Conservation (phyloP, 306 rosid genomes). For the Trifolium pratense region DNA sequence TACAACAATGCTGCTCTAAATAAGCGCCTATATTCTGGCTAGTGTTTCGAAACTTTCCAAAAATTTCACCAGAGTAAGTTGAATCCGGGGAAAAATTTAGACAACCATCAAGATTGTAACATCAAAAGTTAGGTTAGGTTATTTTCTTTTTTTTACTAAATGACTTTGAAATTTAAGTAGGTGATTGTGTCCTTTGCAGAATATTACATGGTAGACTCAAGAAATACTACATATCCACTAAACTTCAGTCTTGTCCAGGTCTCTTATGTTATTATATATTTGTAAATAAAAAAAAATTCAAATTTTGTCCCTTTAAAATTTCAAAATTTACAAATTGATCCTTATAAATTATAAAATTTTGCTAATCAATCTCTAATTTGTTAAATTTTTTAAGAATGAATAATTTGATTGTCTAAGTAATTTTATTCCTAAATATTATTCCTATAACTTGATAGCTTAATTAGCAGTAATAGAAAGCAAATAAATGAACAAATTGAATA, state of each 20-base stretch:
- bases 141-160: background rate
- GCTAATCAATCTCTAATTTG: too few relatives aligned
- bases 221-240: background rate
- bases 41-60: conserved; percentile 4
- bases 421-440: too few relatives aligned
- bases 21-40: conserved; percentile 18
- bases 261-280: conserved; percentile 1
- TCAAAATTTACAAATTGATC: too few relatives aligned
- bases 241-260: background rate
- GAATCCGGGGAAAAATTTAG: conserved; percentile 26
- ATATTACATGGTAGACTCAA: background rate
- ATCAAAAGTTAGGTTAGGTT: conserved; percentile 28
- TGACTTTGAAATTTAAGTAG: conserved; percentile 25
- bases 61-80: background rate
- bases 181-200: conserved; percentile 23
- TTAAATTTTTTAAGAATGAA: too few relatives aligned
- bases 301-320: too few relatives aligned
- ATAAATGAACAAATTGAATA: too few relatives aligned
- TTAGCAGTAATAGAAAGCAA: too few relatives aligned
- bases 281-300: background rate
- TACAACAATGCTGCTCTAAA: conserved; percentile 18
- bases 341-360: too few relatives aligned
- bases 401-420: too few relatives aligned
- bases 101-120: background rate
- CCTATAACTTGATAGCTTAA: too few relatives aligned